A percentile compares a stretch with the other conserved stretches of the same genome.
These are phyloP conservation scores for Neoboletus magnificus DNA, from an alignment of 768 basidiomycete species.

Conservation along the genomic window DNA sequence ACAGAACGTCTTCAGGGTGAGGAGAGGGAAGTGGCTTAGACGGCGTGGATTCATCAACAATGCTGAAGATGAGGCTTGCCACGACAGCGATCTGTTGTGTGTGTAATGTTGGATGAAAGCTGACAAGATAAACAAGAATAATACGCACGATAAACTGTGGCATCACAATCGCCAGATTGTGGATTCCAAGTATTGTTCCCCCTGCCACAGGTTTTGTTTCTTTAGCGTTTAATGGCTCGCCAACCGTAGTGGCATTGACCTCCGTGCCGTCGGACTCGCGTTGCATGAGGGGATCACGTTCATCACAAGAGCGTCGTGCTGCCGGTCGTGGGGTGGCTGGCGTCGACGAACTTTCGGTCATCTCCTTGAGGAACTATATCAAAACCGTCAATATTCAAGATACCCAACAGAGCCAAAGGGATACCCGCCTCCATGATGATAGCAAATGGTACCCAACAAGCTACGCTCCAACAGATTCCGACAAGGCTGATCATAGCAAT, in stretches of 20 bases:
- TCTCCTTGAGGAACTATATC: constrained; percentile 69
- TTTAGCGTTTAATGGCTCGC: constrained; percentile 15
- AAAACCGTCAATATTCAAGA: not conserved
- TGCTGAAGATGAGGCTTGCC: constrained; percentile 81
- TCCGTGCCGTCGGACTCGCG: constrained; percentile 45
- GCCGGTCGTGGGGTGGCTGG: constrained; percentile 12
- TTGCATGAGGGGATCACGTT: constrained; percentile 55
- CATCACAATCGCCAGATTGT: constrained; percentile 92
- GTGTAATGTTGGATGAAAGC: not conserved
- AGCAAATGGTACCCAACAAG: constrained; percentile 97
- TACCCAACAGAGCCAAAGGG: constrained; percentile 39
- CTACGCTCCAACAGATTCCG: constrained; percentile 95
- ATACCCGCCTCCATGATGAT: constrained; percentile 89
- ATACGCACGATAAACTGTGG: constrained; percentile 86
- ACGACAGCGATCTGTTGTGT: constrained; percentile 71
- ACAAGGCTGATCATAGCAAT: constrained; percentile 79
- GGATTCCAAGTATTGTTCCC: constrained; percentile 91
- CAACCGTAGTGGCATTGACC: constrained; percentile 38
- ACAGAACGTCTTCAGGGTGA: constrained; percentile 34
- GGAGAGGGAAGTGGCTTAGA: constrained; percentile 15
- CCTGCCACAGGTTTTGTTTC: constrained; percentile 61
- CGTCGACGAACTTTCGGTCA: constrained; percentile 37
- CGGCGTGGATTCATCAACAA: constrained; percentile 55
- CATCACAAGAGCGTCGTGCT: constrained; percentile 33
- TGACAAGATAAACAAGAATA: not conserved